phyloP scores from a whole-genome alignment of 148 eudicot genomes.

The Silene uniflora region DNA sequence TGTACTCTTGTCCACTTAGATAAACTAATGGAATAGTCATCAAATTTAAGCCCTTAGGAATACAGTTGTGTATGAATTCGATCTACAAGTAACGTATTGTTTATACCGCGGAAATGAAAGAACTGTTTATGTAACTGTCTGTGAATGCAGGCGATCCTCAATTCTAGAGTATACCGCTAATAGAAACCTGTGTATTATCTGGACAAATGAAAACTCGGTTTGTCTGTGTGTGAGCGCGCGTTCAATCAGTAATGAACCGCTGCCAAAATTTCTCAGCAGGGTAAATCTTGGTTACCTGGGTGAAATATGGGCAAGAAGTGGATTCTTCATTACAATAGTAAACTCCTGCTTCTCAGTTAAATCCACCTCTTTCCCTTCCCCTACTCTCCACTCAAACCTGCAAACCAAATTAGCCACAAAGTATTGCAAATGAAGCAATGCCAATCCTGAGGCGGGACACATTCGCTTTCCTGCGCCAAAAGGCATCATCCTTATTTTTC shows the following conservation, averaged over 20 bases:
- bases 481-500: conserved; percentile 77
- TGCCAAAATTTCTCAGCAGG: background rate
- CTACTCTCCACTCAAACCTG: conserved; percentile 43
- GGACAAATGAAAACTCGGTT: background rate
- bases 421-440: conserved; percentile 58
- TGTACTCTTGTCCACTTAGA: too few species aligned
- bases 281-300: conserved; percentile 24
- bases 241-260: background rate
- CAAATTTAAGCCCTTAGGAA: too few species aligned
- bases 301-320: conserved; percentile 36
- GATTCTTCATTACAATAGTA: conserved; percentile 51
- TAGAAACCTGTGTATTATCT: too few species aligned
- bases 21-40: too few species aligned
- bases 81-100: too few species aligned
- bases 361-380: conserved; percentile 42
- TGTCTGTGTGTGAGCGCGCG: background rate
- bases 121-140: too few species aligned
- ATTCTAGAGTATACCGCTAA: too few species aligned
- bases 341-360: conserved; percentile 48
- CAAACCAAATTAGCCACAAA: conserved; percentile 59
- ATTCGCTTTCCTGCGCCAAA: conserved; percentile 64
- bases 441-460: conserved; percentile 46
- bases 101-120: too few species aligned
- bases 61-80: too few species aligned
- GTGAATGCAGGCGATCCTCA: too few species aligned